Evolutionary conservation across 768 basidiomycete species (phyloP), one percentile per base, ranked within the genome.

Genomic region (Hypholoma sublateritium): DNA sequence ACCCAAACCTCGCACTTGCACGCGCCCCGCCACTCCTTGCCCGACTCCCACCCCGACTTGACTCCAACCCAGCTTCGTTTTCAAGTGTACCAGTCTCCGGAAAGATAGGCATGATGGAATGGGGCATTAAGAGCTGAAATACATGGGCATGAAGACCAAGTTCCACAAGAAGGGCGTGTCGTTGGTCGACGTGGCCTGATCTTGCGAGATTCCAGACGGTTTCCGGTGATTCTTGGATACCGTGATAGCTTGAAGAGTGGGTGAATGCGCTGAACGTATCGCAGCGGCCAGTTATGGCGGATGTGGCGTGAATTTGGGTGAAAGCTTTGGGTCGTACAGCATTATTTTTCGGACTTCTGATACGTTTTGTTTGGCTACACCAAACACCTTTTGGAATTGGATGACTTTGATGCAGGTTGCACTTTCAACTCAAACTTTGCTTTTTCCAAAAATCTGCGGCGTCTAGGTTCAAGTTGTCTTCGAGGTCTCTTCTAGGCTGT

Each of bases 121-220:
- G 34, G 34, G 19, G 28, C 36, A 4, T 42, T 24, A 21, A 14
- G 47, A 28, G 9, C 17, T 12, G 8, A 16, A 19, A 24, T 14
- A 46, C 46, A 47, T 46, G 19, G 51, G 47, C 25, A 37, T 49
- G 24, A 16, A 45, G 32, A 42, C 55, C 11, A 52, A 62, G 44
- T 48, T 48, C 55, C 58, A 51, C 61, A 56, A 58, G 61, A 62
- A 57, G 59, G 32, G 43, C 32, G 34, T 56, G 41, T 24, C 50
- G 47, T 19, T 42, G 37, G 39, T 48, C 58, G 59, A 53, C 34
- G 46, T 58, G 53, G 42, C 51, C 71, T 72, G 86, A 87, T 87
- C 87, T 89, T 79, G 60, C 50, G 72, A 74, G 79, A 85, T 91
- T 76, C 80, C 68, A 70, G 71, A 86, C 79, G 78, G 84, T 87